Conservation (phyloP, 495 filamentous ascomycete genomes). For the Hyaloscypha variabilis region DNA sequence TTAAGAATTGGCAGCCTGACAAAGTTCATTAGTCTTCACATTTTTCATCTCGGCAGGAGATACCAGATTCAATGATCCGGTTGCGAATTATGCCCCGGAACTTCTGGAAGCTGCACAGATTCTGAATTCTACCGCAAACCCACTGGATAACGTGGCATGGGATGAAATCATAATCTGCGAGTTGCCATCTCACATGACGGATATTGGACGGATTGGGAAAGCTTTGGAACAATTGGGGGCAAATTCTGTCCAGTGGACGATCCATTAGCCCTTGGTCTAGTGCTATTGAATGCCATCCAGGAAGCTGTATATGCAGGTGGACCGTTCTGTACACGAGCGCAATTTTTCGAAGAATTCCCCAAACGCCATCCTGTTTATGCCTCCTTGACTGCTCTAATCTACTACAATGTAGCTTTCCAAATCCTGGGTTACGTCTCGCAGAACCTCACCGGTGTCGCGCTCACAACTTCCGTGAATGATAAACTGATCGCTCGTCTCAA, state of each 20-base stretch:
- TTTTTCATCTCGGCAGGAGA: conserved; percentile 43
- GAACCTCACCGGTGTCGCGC: conserved; percentile 50
- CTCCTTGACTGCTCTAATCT: conserved; percentile 51
- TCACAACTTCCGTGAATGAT: conserved; percentile 46
- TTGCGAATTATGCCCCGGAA: conserved; percentile 61
- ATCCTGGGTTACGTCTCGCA: conserved; percentile 58
- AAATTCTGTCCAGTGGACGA: conserved; percentile 42
- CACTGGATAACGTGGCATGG: conserved; percentile 50
- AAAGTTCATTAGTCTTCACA: conserved; percentile 50
- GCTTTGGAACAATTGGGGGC: conserved; percentile 51
- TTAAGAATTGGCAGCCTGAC: conserved; percentile 53
- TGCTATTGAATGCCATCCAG: conserved; percentile 46
- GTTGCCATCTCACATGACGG: conserved; percentile 55
- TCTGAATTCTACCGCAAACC: conserved; percentile 42
- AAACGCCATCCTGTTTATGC: conserved; percentile 49
- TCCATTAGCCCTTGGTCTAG: conserved; percentile 43
- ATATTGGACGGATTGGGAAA: conserved; percentile 53
- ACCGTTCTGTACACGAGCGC: conserved; percentile 32
- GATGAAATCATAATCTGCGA: conserved; percentile 54
- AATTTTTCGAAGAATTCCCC: conserved; percentile 56
- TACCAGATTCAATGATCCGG: conserved; percentile 38
- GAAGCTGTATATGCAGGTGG: conserved; percentile 44
- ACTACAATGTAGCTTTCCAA: conserved; percentile 58
- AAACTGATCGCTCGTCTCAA: conserved; percentile 48
- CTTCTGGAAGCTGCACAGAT: conserved; percentile 43